These are phyloP conservation scores for Clathrus columnatus DNA, from an alignment of 768 basidiomycete genomes.

Conservation along the genomic window DNA sequence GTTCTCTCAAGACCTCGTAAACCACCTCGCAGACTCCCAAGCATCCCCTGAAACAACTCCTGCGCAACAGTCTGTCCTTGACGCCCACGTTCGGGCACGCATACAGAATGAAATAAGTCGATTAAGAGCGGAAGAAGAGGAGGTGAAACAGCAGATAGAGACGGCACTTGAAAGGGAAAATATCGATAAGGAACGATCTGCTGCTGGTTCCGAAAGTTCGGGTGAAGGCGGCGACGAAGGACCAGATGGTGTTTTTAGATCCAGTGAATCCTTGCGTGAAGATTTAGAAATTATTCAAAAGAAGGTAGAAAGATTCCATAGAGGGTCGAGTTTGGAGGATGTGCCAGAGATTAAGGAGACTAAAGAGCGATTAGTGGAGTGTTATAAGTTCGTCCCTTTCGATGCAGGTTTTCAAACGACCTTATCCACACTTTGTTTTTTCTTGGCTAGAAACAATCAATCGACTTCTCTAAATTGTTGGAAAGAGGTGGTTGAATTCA, in stretches of 20 bases:
- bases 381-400: slow-evolving; percentile 52
- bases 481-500: slow-evolving; percentile 64
- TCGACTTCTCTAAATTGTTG: slow-evolving; percentile 62
- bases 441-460: slow-evolving; percentile 29
- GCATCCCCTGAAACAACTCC: slow-evolving; percentile 51
- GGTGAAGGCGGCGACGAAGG: slow-evolving; percentile 28
- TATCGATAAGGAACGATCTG: slow-evolving; percentile 59
- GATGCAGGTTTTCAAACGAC: background rate
- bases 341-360: slow-evolving; percentile 48
- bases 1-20: slow-evolving; percentile 81
- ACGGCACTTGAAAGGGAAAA: slow-evolving; percentile 81
- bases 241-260: slow-evolving; percentile 6
- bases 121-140: slow-evolving; percentile 60
- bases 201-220: slow-evolving; percentile 31
- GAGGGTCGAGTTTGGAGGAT: slow-evolving; percentile 43
- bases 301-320: slow-evolving; percentile 65
- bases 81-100: slow-evolving; percentile 60
- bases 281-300: slow-evolving; percentile 68
- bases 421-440: background rate
- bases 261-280: slow-evolving; percentile 51
- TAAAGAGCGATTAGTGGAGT: slow-evolving; percentile 55
- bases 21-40: slow-evolving; percentile 61
- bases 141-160: slow-evolving; percentile 66
- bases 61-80: slow-evolving; percentile 65
- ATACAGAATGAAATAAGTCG: slow-evolving; percentile 62